phyloP scores from a whole-genome alignment of 2,329 filamentous ascomycete species.

The Paradendryphiella salina region DNA sequence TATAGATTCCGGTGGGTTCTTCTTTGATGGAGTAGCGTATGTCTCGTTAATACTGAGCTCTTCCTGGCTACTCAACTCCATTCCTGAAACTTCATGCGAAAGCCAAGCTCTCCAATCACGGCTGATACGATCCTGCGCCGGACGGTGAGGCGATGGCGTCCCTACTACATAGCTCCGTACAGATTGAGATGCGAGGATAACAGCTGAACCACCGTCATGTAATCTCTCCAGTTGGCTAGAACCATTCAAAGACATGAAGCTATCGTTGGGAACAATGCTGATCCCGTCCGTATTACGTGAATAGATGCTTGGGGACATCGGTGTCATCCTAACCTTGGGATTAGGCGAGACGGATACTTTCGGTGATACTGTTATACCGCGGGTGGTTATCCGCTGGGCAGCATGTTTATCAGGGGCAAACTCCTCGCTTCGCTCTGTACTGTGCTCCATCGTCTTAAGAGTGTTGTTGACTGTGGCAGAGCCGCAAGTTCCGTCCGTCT shows the following conservation, averaged over 20 bases:
- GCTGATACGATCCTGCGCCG: constrained; percentile 40
- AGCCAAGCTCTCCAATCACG: constrained; percentile 55
- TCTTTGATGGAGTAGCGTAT: constrained; percentile 18
- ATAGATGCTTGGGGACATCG: constrained; percentile 54
- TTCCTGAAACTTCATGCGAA: constrained; percentile 49
- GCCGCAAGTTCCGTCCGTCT: constrained; percentile 29
- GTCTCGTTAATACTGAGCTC: constrained; percentile 34
- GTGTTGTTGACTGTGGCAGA: constrained; percentile 13
- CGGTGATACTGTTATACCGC: neutral
- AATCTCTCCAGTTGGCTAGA: constrained; percentile 7
- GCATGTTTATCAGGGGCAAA: no score
- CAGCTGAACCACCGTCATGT: constrained; percentile 42
- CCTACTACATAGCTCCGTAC: constrained; percentile 50
- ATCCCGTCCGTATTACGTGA: constrained; percentile 49
- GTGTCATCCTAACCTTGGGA: constrained; percentile 23
- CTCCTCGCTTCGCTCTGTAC: neutral
- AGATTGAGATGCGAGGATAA: constrained; percentile 51
- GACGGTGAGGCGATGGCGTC: constrained; percentile 32
- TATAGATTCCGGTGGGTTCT: constrained; percentile 24
- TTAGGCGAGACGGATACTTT: constrained; percentile 14
- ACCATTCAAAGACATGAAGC: constrained; percentile 34
- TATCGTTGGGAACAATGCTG: constrained; percentile 44
- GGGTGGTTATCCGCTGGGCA: neutral
- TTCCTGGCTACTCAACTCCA: constrained; percentile 36
- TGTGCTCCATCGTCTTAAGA: neutral